A percentile compares a stretch with the other conserved stretches of the same genome.
Evolutionary conservation across 176 grass and related monocot species (phyloP).

Genomic region (Aegilops umbellulata): DNA sequence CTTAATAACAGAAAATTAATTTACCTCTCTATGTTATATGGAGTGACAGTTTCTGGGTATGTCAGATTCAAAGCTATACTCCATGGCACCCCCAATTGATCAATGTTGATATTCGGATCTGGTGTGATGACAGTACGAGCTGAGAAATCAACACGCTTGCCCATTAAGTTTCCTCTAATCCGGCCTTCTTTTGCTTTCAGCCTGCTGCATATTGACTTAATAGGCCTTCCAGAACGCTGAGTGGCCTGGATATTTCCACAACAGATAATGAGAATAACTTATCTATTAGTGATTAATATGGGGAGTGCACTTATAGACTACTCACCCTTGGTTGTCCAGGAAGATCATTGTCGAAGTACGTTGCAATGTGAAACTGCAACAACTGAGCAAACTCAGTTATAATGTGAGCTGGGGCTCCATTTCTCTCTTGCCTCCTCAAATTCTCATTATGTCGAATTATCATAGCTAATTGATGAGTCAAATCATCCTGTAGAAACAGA

Average conservation of each 20-base stretch:
- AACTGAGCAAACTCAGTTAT: slow-evolving; percentile 97
- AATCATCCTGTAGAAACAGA: slow-evolving; percentile 71
- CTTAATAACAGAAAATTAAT: background rate
- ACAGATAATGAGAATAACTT: slow-evolving; percentile 3
- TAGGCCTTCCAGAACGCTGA: slow-evolving; percentile 91
- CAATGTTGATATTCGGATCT: slow-evolving; percentile 97
- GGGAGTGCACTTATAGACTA: background rate
- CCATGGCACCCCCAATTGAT: slow-evolving; percentile 93
- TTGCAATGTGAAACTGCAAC: slow-evolving; percentile 97
- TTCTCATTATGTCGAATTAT: slow-evolving; percentile 99
- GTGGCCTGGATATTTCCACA: slow-evolving; percentile 61
- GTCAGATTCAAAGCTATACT: slow-evolving; percentile 97
- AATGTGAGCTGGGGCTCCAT: slow-evolving; percentile 98
- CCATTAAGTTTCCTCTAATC: slow-evolving; percentile 99
- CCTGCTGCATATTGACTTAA: slow-evolving; percentile 98
- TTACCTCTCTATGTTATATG: slow-evolving; percentile 98
- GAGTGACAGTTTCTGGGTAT: slow-evolving; percentile 96
- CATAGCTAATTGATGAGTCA: slow-evolving; percentile 98
- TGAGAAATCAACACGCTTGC: slow-evolving; percentile 98
- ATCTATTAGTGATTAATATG: background rate
- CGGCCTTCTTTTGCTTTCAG: slow-evolving; percentile 98
- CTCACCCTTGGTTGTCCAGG: slow-evolving; percentile 89
- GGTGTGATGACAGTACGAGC: slow-evolving; percentile 91
- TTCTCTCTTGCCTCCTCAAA: slow-evolving; percentile 91
- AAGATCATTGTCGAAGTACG: slow-evolving; percentile 99